Conservation (phyloP, 139 green algal species). For the Coelastrella sp. region DNA sequence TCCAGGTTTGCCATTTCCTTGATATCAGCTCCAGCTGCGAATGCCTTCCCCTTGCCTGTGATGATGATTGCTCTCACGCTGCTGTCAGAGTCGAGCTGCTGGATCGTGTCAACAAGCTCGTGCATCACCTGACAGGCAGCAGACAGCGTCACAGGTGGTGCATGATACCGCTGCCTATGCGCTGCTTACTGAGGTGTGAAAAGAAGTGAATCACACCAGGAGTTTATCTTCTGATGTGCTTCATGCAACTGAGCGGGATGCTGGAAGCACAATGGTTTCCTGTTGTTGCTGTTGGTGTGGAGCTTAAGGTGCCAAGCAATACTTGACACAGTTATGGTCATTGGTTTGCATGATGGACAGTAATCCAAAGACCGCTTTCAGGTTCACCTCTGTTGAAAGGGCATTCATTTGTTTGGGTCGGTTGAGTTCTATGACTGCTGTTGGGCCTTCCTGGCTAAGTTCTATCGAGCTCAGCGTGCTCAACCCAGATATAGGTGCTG, state of each 20-base stretch:
- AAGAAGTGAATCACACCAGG: too few relatives aligned
- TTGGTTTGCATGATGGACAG: too few relatives aligned
- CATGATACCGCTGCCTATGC: too few relatives aligned
- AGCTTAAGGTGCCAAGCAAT: too few relatives aligned
- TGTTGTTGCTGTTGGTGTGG: too few relatives aligned
- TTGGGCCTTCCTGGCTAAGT: slow-evolving; percentile 17
- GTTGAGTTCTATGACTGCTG: slow-evolving; percentile 61
- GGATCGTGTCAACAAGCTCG: slow-evolving; percentile 59
- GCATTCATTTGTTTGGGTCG: slow-evolving; percentile 71
- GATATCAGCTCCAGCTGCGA: slow-evolving; percentile 86
- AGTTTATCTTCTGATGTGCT: too few relatives aligned
- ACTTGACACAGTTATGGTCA: too few relatives aligned
- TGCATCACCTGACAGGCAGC: slow-evolving; percentile 55
- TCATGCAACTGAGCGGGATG: too few relatives aligned
- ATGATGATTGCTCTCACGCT: slow-evolving; percentile 68
- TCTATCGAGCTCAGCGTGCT: background rate
- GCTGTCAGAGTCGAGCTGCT: background rate
- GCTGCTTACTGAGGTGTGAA: too few relatives aligned
- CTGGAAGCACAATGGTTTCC: too few relatives aligned
- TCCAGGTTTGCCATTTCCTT: slow-evolving; percentile 71
- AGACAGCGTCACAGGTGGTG: background rate
- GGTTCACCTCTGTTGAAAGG: slow-evolving; percentile 52
- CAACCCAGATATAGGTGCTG: too few relatives aligned
- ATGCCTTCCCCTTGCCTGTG: slow-evolving; percentile 79
- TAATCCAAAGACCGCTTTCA: too few relatives aligned